A percentile compares a stretch with the other conserved stretches of the same genome.
Conservation (phyloP, 768 basidiomycete genomes). For the Porphyrellus cyaneotinctus region DNA sequence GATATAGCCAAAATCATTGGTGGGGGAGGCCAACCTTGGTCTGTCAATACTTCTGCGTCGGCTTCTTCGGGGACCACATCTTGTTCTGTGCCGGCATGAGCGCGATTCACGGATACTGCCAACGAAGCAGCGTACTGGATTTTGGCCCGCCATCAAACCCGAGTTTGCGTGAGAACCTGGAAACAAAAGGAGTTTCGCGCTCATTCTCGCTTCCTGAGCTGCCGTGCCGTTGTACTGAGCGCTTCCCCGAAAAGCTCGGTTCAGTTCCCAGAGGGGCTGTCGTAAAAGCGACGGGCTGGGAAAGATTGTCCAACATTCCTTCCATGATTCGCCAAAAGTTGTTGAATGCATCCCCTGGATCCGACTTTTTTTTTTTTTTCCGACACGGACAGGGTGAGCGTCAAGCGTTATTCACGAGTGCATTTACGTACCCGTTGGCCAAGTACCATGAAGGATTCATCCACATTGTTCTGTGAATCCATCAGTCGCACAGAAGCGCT, state of each 20-base stretch:
- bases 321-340: conserved; percentile 88
- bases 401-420: background rate
- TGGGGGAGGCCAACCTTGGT: conserved; percentile 48
- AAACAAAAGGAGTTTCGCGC: conserved; percentile 58
- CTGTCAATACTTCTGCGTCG: conserved; percentile 58
- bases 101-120: background rate
- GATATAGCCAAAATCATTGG: background rate
- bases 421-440: conserved; percentile 59
- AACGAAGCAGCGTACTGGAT: conserved; percentile 16
- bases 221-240: conserved; percentile 41
- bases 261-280: conserved; percentile 65
- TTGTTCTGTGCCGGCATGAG: conserved; percentile 19
- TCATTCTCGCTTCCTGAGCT: conserved; percentile 66
- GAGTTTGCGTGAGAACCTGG: conserved; percentile 48
- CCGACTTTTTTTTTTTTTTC: conserved; percentile 55
- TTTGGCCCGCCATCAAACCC: conserved; percentile 23
- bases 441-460: conserved; percentile 87
- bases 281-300: conserved; percentile 75
- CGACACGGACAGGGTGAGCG: no score
- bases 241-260: conserved; percentile 21
- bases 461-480: conserved; percentile 62
- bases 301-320: conserved; percentile 81
- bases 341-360: conserved; percentile 83
- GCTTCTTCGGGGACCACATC: conserved; percentile 38
- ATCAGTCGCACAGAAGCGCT: conserved; percentile 33